These are phyloP conservation scores for Tulasnella sp. DNA, from an alignment of 768 basidiomycete genomes.

Conservation along the genomic window DNA sequence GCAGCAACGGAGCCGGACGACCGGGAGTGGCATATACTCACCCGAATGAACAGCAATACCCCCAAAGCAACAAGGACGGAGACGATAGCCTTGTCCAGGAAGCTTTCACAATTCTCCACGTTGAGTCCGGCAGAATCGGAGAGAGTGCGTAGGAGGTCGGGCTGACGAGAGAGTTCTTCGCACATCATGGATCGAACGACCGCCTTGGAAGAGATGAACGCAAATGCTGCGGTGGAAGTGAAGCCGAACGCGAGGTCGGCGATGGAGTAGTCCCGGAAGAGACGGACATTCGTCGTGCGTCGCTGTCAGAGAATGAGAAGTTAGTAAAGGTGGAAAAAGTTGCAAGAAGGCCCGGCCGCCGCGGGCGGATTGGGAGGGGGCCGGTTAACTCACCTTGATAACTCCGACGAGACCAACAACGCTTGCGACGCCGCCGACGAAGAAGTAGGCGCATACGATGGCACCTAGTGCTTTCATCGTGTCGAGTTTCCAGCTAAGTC, in stretches of 20 bases:
- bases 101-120: constrained; percentile 75
- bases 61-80: constrained; percentile 57
- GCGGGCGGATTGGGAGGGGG: neutral
- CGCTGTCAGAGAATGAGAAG: constrained; percentile 44
- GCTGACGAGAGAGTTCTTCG: constrained; percentile 70
- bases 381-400: constrained; percentile 50
- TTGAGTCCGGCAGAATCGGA: constrained; percentile 63
- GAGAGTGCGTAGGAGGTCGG: constrained; percentile 67
- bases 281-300: constrained; percentile 61
- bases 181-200: constrained; percentile 60
- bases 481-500: constrained; percentile 44
- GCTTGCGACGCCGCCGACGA: constrained; percentile 60
- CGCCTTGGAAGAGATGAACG: constrained; percentile 56
- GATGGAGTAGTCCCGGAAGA: constrained; percentile 78
- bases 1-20: neutral
- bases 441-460: constrained; percentile 63
- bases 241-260: constrained; percentile 72
- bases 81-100: constrained; percentile 65
- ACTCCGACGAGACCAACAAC: constrained; percentile 66
- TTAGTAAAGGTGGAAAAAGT: neutral
- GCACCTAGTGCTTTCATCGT: constrained; percentile 54
- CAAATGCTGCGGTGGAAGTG: constrained; percentile 53
- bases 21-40: constrained; percentile 41
- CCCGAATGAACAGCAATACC: constrained; percentile 61
- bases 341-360: neutral